A percentile compares a stretch with the other conserved stretches of the same genome.
Evolutionary conservation across 2,329 filamentous ascomycete species (phyloP).

Genomic region (Colletotrichum karsti): DNA sequence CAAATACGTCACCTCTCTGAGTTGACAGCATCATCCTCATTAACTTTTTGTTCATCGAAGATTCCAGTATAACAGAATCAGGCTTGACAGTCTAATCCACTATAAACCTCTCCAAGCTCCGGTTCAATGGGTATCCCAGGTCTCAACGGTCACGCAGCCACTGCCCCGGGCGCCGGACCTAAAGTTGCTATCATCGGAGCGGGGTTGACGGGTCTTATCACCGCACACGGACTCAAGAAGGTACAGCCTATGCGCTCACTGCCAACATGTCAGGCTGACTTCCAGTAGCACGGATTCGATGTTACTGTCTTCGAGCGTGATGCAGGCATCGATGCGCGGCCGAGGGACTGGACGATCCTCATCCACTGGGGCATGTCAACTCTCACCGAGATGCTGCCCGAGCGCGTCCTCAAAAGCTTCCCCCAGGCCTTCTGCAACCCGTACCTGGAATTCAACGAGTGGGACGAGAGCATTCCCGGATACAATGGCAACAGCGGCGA

Average conservation of each 20-base stretch:
- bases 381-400: constrained; percentile 43
- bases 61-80: too few relatives aligned
- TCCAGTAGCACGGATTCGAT: constrained; percentile 39
- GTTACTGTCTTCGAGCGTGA: constrained; percentile 43
- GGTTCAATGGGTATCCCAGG: background rate
- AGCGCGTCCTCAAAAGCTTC: constrained; percentile 38
- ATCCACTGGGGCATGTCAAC: constrained; percentile 49
- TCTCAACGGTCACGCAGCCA: background rate
- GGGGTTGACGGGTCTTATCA: constrained; percentile 46
- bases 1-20: too few relatives aligned
- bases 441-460: constrained; percentile 38
- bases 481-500: constrained; percentile 46
- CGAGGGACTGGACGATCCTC: constrained; percentile 49
- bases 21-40: too few relatives aligned
- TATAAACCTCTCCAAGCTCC: background rate
- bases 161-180: background rate
- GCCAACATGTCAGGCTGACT: background rate
- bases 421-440: constrained; percentile 44
- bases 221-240: constrained; percentile 46
- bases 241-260: constrained; percentile 19
- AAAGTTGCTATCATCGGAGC: constrained; percentile 45
- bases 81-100: background rate
- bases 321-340: constrained; percentile 35
- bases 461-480: constrained; percentile 39
- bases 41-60: too few relatives aligned